Conservation (phyloP, 768 basidiomycete genomes). For the Gymnopilus dilepis region DNA sequence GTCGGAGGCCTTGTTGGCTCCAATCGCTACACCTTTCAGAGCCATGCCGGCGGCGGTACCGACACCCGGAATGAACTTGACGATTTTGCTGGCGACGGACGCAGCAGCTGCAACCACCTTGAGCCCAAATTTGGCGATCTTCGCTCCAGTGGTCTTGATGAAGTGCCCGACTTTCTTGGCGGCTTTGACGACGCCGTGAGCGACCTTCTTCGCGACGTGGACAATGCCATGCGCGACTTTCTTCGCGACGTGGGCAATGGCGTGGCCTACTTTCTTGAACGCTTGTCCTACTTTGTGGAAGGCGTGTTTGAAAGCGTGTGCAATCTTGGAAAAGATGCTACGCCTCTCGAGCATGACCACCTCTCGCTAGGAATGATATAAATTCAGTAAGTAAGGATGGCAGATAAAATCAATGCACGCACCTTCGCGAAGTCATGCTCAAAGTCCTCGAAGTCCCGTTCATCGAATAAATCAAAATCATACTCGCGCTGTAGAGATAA, state of each 20-base stretch:
- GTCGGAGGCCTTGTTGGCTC: constrained; percentile 7
- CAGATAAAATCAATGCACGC: not conserved
- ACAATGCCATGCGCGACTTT: not conserved
- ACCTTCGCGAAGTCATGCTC: not conserved
- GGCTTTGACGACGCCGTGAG: not conserved
- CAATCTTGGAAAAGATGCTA: constrained; percentile 14
- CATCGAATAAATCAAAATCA: not conserved
- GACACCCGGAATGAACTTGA: constrained; percentile 15
- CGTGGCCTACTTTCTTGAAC: not conserved
- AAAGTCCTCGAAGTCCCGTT: not conserved
- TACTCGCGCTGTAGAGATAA: not conserved
- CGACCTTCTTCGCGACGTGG: not conserved
- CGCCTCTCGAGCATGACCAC: constrained; percentile 8
- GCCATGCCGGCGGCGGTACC: constrained; percentile 11
- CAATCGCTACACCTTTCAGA: not conserved
- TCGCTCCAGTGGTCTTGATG: constrained; percentile 17
- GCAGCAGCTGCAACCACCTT: constrained; percentile 14
- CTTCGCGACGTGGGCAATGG: constrained; percentile 1
- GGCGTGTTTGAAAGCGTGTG: constrained; percentile 10
- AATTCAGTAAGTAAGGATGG: too few species aligned
- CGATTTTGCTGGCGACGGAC: constrained; percentile 1
- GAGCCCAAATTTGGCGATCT: constrained; percentile 17
- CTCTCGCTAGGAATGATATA: not conserved
- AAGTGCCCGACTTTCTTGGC: constrained; percentile 18
- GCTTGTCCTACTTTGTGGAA: not conserved